Evolutionary conservation across 768 basidiomycete species (phyloP).

Genomic region (Mrakia gelida): DNA sequence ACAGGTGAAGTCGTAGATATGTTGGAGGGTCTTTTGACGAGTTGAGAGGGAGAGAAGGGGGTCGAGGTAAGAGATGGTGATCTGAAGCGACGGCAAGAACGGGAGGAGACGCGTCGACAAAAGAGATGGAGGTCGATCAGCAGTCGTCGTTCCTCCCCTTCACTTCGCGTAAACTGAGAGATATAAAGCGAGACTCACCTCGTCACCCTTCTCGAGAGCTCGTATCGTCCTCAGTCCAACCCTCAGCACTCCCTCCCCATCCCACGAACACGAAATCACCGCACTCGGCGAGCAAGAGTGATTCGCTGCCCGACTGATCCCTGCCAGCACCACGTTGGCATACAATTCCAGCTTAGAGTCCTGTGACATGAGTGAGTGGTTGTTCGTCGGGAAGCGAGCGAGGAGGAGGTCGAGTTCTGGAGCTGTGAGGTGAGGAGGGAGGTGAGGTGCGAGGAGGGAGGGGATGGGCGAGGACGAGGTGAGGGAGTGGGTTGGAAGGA

Average conservation of each 20-base stretch:
- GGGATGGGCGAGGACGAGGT: neutral
- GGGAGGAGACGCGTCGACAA: neutral
- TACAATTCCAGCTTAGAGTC: neutral
- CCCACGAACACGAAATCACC: neutral
- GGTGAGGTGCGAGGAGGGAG: conserved; percentile 8
- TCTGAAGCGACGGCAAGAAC: neutral
- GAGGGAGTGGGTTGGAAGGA: conserved; percentile 2
- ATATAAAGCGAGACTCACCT: neutral
- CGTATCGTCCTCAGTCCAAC: conserved; percentile 20
- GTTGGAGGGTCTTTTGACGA: conserved; percentile 1
- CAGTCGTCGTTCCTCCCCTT: no score
- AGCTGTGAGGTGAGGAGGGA: conserved; percentile 4
- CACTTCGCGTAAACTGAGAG: neutral
- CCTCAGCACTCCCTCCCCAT: neutral
- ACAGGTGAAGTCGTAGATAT: conserved; percentile 23
- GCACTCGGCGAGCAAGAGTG: conserved; percentile 20
- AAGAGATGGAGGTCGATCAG: neutral
- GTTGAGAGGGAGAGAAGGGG: conserved; percentile 13
- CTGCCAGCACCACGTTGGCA: conserved; percentile 23
- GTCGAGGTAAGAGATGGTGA: conserved; percentile 31
- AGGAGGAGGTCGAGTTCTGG: neutral
- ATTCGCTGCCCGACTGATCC: conserved; percentile 21
- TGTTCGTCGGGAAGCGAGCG: conserved; percentile 26
- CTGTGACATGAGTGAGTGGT: conserved; percentile 14
- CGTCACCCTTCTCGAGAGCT: neutral